Evolutionary conservation across 768 basidiomycete genomes (phyloP), one percentile per base, ranked within the genome.

Genomic region (Mycena olivaceomarginata): DNA sequence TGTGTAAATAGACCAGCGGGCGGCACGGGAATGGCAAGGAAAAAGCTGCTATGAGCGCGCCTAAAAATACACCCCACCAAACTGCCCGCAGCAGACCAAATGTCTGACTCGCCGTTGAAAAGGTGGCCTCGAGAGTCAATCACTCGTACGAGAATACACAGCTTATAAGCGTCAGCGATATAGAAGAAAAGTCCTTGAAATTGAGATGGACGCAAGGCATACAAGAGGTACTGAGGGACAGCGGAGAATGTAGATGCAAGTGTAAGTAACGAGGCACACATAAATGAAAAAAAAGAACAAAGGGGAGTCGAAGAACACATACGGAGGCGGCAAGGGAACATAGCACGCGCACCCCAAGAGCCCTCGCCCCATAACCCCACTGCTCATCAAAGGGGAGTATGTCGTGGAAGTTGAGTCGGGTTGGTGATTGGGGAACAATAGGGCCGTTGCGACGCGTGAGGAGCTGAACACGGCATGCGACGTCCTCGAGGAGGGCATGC

Each of bases 271-370:
- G 48, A 20, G 48, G 48, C 48, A 51, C 1, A 25, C 25, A 25
- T 25, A 25, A 51, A 51, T 18, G 18, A 51, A 51, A 25, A 25
- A 25, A 25, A 25, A 25, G 2, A 25, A 25, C 25, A 2, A 25
- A 25, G 25, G 25, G 25, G 25, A 25, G 25, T 25, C 25, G 25
- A 25, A 25, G 25, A 25, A 25, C 25, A 25, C 25, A 25, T 25
- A 25, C 16, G n/a, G 48, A 51, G 48, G 16, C 16, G 16, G 48
- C 48, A 51, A 51, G 43, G 43, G 43, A 62, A 62, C 41, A 9
- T 40, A 62, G 60, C 31, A 40, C 60, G 60, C 60, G 39, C 60
- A 62, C 60, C 63, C 63, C 13, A 39, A 62, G 60, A 62, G 39
- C 60, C 60, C 37, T 39, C 60, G 60, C 60, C 60, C 60, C 60